Evolutionary conservation across 2,329 filamentous ascomycete species (phyloP).

Genomic region (Polytolypa hystricis): DNA sequence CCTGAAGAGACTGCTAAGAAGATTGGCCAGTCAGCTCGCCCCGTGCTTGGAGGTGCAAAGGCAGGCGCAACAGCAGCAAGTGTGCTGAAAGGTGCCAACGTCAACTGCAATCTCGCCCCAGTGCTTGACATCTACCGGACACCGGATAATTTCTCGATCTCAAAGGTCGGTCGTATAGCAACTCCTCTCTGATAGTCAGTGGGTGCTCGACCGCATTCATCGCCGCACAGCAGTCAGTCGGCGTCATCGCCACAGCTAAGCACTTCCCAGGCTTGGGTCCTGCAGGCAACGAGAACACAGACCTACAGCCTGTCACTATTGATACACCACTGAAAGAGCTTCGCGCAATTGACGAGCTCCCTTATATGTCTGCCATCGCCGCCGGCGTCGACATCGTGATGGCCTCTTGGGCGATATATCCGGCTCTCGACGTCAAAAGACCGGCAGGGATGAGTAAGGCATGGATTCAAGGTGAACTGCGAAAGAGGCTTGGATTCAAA

Average conservation of each 20-base stretch:
- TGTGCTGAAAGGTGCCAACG: conserved; percentile 11
- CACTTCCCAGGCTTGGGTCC: conserved; percentile 22
- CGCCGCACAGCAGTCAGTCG: conserved; percentile 13
- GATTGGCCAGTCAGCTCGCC: conserved; percentile 15
- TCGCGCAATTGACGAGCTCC: conserved; percentile 17
- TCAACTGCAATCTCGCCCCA: conserved; percentile 20
- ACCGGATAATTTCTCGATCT: conserved; percentile 18
- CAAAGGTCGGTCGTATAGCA: conserved; percentile 17
- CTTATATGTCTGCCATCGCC: conserved; percentile 17
- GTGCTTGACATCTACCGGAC: conserved; percentile 19
- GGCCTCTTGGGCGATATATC: conserved; percentile 23
- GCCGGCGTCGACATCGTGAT: conserved; percentile 22
- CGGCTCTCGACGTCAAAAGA: conserved; percentile 16
- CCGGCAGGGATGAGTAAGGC: conserved; percentile 19
- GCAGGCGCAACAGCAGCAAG: conserved; percentile 16
- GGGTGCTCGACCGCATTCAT: conserved; percentile 16
- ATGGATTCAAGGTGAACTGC: conserved; percentile 18
- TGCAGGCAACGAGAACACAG: conserved; percentile 18
- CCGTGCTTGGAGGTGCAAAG: conserved; percentile 11
- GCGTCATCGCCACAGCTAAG: conserved; percentile 19
- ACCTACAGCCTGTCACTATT: conserved; percentile 18
- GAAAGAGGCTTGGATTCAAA: conserved; percentile 16
- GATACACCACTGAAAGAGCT: conserved; percentile 14
- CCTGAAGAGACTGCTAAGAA: conserved; percentile 17
- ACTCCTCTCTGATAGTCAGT: conserved; percentile 14